Conservation (phyloP, 2,329 filamentous ascomycete genomes). For the Ophiostoma perfectum region DNA sequence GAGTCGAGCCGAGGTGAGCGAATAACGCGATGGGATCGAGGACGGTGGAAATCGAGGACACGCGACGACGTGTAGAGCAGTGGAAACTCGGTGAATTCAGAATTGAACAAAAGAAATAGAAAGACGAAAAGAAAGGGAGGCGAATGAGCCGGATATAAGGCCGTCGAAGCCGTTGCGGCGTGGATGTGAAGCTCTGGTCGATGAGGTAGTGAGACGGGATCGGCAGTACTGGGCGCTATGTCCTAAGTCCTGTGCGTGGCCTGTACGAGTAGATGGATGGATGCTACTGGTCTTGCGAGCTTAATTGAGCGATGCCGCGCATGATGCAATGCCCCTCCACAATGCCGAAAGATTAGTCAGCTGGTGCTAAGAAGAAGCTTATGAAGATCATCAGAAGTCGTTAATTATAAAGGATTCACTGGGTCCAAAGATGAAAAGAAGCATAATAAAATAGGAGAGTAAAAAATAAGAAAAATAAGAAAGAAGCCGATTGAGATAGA, state of each 20-base stretch:
- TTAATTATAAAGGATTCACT: too few relatives aligned
- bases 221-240: neutral
- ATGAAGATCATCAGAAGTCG: neutral
- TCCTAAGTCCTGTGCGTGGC: neutral
- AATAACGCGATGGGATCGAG: slow-evolving; percentile 5
- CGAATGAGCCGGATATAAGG: neutral
- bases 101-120: neutral
- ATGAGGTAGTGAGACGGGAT: neutral
- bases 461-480: too few relatives aligned
- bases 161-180: neutral
- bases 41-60: neutral
- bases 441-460: too few relatives aligned
- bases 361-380: neutral
- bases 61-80: neutral
- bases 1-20: neutral
- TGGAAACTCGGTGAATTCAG: neutral
- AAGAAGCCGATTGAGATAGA: neutral
- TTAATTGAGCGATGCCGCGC: slow-evolving; percentile 9
- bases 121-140: neutral
- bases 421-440: too few relatives aligned
- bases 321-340: slow-evolving; percentile 25
- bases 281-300: neutral
- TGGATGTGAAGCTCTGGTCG: neutral
- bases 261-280: neutral
- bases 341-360: slow-evolving; percentile 17